Evolutionary conservation across 306 rosid genomes (phyloP), one percentile per base, ranked within the genome.

Genomic region (Hippophae gyantsensis): DNA sequence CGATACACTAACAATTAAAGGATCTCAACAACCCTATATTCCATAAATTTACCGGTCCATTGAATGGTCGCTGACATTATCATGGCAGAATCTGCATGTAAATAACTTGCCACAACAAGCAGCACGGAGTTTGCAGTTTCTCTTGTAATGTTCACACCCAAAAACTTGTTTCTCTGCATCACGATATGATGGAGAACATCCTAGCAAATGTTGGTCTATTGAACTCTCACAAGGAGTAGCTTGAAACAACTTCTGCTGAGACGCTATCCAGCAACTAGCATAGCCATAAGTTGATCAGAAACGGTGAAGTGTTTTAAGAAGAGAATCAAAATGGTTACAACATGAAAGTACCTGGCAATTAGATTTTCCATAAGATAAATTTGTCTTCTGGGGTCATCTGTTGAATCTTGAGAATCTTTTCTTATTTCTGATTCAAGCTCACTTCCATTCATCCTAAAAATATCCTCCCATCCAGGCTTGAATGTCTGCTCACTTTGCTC

Each of bases 401-500:
- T 81, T n/a, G 83, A 85, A 46, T 89, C 97, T 43, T 76, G 85
- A 73, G 87, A 81, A 66, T 85, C 97, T 73, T 89, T 89, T 68
- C 97, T 81, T 48, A 72, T 69, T 69, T 77, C 82, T 10, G 82
- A 77, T 69, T 77, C 82, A 56, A 77, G 75, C 60, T 77, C 82
- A 60, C 57, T 77, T 62, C 72, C 78, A 53, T 77, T 77, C 82
- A 77, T 77, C 69, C 82, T 73, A 68, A 77, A 77, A 73, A 85
- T 85, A 71, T 89, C 97, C 75, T 89, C 85, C 97, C 97, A 89
- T 56, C 97, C 97, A 23, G 97, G 97, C 78, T 79, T 89, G 71
- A 89, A 89, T 83, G 74, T 85, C 75, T 85, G 90, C 72, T 83
- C 95, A 72, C 65, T 79, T 55, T 77, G 79, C 56, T 81, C 78